Evolutionary conservation across 768 basidiomycete genomes (phyloP).

Genomic region (Podaxis sp.): DNA sequence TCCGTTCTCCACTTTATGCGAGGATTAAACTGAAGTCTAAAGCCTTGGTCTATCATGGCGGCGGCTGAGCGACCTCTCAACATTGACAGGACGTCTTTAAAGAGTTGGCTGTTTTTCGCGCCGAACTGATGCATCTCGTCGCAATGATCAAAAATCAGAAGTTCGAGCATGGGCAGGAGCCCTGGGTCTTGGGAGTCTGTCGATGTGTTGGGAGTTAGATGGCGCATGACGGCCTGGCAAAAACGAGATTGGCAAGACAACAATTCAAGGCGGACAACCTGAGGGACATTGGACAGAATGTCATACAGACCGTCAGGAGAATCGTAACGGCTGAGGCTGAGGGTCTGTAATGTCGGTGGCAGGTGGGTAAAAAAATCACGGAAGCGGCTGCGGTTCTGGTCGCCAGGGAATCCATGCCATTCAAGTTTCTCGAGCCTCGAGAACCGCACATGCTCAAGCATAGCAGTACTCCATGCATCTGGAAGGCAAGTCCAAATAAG

Average conservation of each 20-base stretch:
- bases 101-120: neutral
- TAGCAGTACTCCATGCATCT: slow-evolving; percentile 10
- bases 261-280: neutral
- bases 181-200: neutral
- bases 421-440: neutral
- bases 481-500: slow-evolving; percentile 9
- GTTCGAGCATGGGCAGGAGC: neutral
- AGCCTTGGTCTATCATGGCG: neutral
- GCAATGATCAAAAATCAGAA: neutral
- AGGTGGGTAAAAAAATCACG: neutral
- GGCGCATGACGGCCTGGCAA: neutral
- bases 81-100: neutral
- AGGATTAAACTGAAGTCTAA: neutral
- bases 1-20: slow-evolving; percentile 2
- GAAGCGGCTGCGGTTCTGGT: slow-evolving; percentile 3
- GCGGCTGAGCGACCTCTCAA: neutral
- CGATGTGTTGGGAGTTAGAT: neutral
- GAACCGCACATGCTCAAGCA: slow-evolving; percentile 5
- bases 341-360: neutral
- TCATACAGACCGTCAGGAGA: neutral
- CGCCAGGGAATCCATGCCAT: slow-evolving; percentile 9
- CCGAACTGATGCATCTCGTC: slow-evolving; percentile 8
- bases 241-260: neutral
- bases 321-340: neutral
- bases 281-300: neutral